Evolutionary conservation across 1,284 basidiomycete species (phyloP).

Genomic region (Melampsora larici-populina): DNA sequence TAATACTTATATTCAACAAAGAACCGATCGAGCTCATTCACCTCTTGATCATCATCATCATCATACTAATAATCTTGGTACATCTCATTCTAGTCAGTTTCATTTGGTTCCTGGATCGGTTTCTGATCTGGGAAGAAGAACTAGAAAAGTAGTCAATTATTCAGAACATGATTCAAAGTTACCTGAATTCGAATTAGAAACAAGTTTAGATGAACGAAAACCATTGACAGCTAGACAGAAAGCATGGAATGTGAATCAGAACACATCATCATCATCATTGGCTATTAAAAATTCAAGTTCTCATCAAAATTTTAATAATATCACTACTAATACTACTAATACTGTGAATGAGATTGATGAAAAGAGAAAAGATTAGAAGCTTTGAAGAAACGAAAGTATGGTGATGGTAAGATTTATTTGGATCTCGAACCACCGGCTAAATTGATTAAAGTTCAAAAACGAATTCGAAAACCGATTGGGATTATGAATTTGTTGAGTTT

Average conservation of each 20-base stretch:
- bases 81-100: neutral
- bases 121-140: constrained; percentile 37
- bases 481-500: constrained; percentile 20
- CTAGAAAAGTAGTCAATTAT: constrained; percentile 71
- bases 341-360: neutral
- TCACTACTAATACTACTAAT: neutral
- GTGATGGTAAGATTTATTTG: constrained; percentile 74
- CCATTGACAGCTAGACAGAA: neutral
- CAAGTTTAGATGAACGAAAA: constrained; percentile 10
- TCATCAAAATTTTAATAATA: neutral
- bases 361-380: neutral
- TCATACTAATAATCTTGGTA: neutral
- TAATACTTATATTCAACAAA: constrained; percentile 55
- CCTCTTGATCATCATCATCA: constrained; percentile 2
- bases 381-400: constrained; percentile 23
- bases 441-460: constrained; percentile 64
- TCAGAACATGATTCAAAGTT: constrained; percentile 79
- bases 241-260: neutral
- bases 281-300: neutral
- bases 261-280: too few relatives aligned
- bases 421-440: constrained; percentile 77
- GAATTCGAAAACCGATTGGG: neutral
- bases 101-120: neutral
- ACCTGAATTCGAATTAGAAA: constrained; percentile 57
- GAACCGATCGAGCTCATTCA: constrained; percentile 42